Base-by-base conservation (phyloP, 495 filamentous ascomycete species). In the Tuber aestivum region DNA sequence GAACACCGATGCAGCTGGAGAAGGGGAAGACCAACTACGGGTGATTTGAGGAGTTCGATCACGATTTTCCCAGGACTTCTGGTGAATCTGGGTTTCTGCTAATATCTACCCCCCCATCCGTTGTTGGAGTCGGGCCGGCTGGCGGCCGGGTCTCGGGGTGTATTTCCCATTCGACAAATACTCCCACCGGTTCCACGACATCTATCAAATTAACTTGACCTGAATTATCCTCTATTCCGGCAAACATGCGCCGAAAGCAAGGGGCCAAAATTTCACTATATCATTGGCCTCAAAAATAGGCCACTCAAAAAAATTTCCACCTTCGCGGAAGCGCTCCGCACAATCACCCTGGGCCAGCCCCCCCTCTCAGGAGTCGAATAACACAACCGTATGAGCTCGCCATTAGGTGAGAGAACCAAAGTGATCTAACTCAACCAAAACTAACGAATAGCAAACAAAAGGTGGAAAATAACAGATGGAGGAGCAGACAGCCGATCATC, bases 391-490 rank as follows among this genome's bases (percentile, higher is more conserved):
- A 32, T 65, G 56, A 3, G 48, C 48, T 8, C 48, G n/a, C 48
- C 1, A 2, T 10, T 1, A 65, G 56, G 2, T n/a, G 56, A 32
- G 56, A 32, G 27, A 65, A 32, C n/a, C 14, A 27, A 65, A 65
- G 56, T 32, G n/a, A 5, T 32, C n/a, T 10, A 65, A 32, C 56
- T 65, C 27, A 65, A 32, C 23, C 9, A 65, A 65, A 65, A 65
- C n/a, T 18, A 32, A 65, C 56, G 27, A 65, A 65, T 65, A 16
- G 56, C 56, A 65, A 16, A 65, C 56, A 12, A 10, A 65, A 32
- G 27, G 56, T 65, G 27, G 56, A 65, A 65, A 65, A 65, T 32
- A 65, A 65, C 56, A 65, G 56, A 65, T 65, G 32, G n/a, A 65
- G 32, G 56, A 65, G n/a, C 56, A 32, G 56, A 65, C n/a, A 10